Evolutionary conservation across 2,329 filamentous ascomycete genomes (phyloP).

Genomic region (Drechslerella stenobrocha): DNA sequence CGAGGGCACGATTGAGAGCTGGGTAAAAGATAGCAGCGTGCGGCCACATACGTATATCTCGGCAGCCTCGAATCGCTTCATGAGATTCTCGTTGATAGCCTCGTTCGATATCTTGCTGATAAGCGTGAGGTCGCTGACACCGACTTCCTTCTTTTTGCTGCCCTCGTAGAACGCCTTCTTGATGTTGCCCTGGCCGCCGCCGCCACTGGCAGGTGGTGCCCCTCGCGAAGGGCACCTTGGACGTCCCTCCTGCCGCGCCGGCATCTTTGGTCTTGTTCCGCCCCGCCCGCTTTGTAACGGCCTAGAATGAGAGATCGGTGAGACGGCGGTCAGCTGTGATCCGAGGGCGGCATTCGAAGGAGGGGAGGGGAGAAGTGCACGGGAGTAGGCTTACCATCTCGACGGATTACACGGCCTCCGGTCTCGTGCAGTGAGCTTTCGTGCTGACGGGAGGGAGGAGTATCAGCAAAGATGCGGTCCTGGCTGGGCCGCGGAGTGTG

Average conservation of each 20-base stretch:
- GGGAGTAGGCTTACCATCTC: constrained; percentile 33
- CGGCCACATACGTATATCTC: constrained; percentile 78
- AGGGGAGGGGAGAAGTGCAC: constrained; percentile 5
- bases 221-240: constrained; percentile 53
- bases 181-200: constrained; percentile 67
- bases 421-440: constrained; percentile 23
- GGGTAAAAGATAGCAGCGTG: constrained; percentile 73
- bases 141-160: constrained; percentile 98
- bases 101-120: constrained; percentile 99
- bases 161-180: constrained; percentile 96
- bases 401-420: constrained; percentile 23
- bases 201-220: constrained; percentile 57
- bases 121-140: constrained; percentile 93
- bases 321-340: constrained; percentile 26
- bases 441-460: constrained; percentile 14
- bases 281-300: constrained; percentile 63
- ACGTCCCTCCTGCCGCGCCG: constrained; percentile 53
- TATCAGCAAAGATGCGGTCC: constrained; percentile 3
- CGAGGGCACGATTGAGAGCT: no score
- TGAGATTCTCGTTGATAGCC: constrained; percentile 98
- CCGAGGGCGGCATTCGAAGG: constrained; percentile 1
- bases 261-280: constrained; percentile 61
- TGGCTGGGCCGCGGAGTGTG: background rate
- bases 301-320: constrained; percentile 55
- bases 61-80: constrained; percentile 94